Conservation (phyloP, 371 early-diverging fungal genomes). For the Mucor indicus region DNA sequence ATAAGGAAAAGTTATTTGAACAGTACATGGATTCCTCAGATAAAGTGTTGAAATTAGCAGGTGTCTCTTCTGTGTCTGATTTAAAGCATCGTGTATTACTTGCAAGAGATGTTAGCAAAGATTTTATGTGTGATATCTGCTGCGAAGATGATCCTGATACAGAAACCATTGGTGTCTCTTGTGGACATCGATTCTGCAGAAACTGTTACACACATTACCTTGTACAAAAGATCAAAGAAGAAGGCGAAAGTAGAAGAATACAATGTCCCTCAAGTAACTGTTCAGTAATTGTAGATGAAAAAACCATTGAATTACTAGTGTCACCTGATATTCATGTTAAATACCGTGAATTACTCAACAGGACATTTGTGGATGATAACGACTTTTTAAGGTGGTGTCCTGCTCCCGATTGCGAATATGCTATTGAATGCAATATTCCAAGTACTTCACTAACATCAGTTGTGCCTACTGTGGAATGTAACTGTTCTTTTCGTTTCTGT, state of each 20-base stretch:
- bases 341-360: conserved; percentile 77
- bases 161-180: conserved; percentile 67
- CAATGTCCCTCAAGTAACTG: conserved; percentile 85
- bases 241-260: conserved; percentile 84
- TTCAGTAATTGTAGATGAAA: conserved; percentile 76
- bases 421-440: conserved; percentile 84
- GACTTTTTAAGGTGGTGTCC: conserved; percentile 90
- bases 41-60: conserved; percentile 66
- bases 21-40: conserved; percentile 80
- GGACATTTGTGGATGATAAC: conserved; percentile 89
- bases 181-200: conserved; percentile 86
- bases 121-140: conserved; percentile 88
- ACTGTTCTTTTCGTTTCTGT: conserved; percentile 83
- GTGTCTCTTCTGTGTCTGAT: conserved; percentile 51
- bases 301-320: conserved; percentile 69
- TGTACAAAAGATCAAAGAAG: conserved; percentile 78
- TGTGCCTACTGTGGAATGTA: conserved; percentile 87
- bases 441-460: conserved; percentile 64
- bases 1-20: conserved; percentile 90
- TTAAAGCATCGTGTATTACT: conserved; percentile 12
- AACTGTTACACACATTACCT: conserved; percentile 86
- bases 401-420: conserved; percentile 92
- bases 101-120: conserved; percentile 28
- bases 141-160: conserved; percentile 64
- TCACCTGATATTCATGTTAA: conserved; percentile 41